Conservation (phyloP, 805 yeast species). For the Candida nemodendra region DNA sequence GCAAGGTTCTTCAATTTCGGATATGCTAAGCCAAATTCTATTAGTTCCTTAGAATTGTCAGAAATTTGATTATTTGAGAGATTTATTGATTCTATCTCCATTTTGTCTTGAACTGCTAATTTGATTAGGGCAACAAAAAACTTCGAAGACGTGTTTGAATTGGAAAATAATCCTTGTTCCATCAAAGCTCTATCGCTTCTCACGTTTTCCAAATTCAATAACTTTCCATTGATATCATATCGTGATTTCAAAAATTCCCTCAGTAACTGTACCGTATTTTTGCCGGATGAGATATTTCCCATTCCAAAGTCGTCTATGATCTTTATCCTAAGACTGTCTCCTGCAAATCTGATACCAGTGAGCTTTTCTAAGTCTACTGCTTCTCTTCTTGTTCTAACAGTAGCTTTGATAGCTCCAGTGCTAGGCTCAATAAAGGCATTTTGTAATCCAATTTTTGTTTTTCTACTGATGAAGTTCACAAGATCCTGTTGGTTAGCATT, state of each 20-base stretch:
- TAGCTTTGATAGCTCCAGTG: constrained; percentile 54
- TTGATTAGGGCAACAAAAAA: constrained; percentile 89
- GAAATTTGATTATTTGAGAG: constrained; percentile 70
- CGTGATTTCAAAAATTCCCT: constrained; percentile 60
- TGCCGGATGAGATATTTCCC: constrained; percentile 18
- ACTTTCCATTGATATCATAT: constrained; percentile 59
- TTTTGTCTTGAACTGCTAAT: constrained; percentile 53
- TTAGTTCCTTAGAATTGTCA: constrained; percentile 47
- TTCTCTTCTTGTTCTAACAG: constrained; percentile 52
- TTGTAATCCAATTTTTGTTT: constrained; percentile 53
- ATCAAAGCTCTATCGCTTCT: constrained; percentile 59
- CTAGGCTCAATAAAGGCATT: constrained; percentile 52
- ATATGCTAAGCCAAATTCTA: constrained; percentile 67
- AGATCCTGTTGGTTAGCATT: constrained; percentile 72
- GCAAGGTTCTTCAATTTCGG: constrained; percentile 80
- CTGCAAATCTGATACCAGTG: constrained; percentile 83
- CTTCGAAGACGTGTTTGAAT: constrained; percentile 53
- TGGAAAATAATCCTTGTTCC: constrained; percentile 58
- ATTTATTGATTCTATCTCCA: constrained; percentile 70
- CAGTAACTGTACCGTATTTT: constrained; percentile 59
- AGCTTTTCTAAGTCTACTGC: constrained; percentile 59
- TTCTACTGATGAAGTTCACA: constrained; percentile 66
- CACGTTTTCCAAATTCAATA: constrained; percentile 69
- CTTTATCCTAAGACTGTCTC: constrained; percentile 57
- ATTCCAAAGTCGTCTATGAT: constrained; percentile 28